These are phyloP conservation scores for Lecanicillium sp. DNA, from an alignment of 2,329 filamentous ascomycete species.

Conservation along the genomic window DNA sequence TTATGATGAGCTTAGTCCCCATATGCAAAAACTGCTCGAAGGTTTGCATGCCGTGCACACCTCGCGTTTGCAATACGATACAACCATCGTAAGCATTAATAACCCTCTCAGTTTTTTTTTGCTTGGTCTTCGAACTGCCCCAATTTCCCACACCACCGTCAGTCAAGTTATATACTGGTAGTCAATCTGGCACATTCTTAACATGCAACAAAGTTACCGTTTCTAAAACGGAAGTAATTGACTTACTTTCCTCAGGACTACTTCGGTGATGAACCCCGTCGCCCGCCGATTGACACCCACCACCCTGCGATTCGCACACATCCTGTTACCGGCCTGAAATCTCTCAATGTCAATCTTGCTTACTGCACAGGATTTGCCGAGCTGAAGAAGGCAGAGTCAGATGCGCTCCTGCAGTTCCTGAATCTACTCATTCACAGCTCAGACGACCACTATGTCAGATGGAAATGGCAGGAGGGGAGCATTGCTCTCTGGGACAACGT, in stretches of 20 bases:
- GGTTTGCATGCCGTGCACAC: conserved; percentile 37
- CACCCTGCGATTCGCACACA: conserved; percentile 41
- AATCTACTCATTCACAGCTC: conserved; percentile 37
- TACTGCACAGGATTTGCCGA: conserved; percentile 40
- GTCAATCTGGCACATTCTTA: background rate
- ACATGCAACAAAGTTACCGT: too few species aligned
- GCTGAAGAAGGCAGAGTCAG: conserved; percentile 38
- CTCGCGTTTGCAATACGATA: conserved; percentile 36
- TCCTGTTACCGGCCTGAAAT: conserved; percentile 37
- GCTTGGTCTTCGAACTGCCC: background rate
- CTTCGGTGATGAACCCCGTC: conserved; percentile 30
- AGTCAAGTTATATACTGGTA: too few species aligned
- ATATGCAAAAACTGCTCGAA: conserved; percentile 32
- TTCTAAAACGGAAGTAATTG: too few species aligned
- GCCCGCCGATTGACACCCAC: conserved; percentile 36
- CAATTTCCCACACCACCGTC: too few species aligned
- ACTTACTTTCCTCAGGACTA: conserved; percentile 21
- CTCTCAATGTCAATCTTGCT: conserved; percentile 35
- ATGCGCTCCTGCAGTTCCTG: conserved; percentile 37
- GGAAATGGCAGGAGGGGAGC: conserved; percentile 40
- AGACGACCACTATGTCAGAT: conserved; percentile 40
- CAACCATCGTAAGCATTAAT: conserved; percentile 23
- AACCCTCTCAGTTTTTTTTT: background rate
- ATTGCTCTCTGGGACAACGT: conserved; percentile 43
- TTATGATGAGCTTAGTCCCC: conserved; percentile 34